Percentiles rank a stretch among this genome's conserved stretches.
Evolutionary conservation across 345 rosid species (phyloP).

Genomic region (Toxicodendron radicans): DNA sequence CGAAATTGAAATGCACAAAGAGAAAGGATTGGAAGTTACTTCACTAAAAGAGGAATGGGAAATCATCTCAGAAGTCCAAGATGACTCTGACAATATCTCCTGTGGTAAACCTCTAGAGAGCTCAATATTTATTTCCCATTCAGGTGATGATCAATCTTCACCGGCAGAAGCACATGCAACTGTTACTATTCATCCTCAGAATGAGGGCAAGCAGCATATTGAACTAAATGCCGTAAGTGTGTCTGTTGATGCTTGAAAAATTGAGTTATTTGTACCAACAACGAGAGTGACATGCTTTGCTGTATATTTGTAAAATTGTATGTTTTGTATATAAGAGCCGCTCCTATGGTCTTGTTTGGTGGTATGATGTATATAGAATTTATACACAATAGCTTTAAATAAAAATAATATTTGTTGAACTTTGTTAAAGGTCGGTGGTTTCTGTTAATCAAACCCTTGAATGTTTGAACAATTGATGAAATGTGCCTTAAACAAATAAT

Average conservation of each 20-base stretch:
- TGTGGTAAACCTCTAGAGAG: constrained; percentile 35
- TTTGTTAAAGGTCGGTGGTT: too few relatives aligned
- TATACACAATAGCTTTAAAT: background rate
- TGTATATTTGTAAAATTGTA: background rate
- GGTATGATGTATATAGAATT: background rate
- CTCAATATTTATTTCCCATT: constrained; percentile 58
- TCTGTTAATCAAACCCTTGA: too few relatives aligned
- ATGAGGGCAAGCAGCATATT: constrained; percentile 65
- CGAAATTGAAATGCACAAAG: constrained; percentile 55
- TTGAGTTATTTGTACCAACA: background rate
- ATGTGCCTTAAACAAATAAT: too few relatives aligned
- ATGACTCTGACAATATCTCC: constrained; percentile 15
- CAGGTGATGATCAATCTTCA: constrained; percentile 31
- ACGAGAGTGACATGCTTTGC: too few relatives aligned
- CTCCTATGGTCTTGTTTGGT: background rate
- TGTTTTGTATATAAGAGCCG: constrained; percentile 7
- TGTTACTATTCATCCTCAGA: constrained; percentile 46
- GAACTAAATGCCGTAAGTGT: constrained; percentile 77
- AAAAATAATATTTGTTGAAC: background rate
- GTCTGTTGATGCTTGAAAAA: constrained; percentile 59
- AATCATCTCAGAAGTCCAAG: constrained; percentile 47
- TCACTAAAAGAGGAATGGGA: constrained; percentile 95
- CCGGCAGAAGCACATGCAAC: constrained; percentile 68
- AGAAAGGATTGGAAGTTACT: constrained; percentile 73
- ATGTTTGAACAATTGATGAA: too few relatives aligned